Conservation (phyloP, 179 eudicot genomes). For the Actinidia polygama region DNA sequence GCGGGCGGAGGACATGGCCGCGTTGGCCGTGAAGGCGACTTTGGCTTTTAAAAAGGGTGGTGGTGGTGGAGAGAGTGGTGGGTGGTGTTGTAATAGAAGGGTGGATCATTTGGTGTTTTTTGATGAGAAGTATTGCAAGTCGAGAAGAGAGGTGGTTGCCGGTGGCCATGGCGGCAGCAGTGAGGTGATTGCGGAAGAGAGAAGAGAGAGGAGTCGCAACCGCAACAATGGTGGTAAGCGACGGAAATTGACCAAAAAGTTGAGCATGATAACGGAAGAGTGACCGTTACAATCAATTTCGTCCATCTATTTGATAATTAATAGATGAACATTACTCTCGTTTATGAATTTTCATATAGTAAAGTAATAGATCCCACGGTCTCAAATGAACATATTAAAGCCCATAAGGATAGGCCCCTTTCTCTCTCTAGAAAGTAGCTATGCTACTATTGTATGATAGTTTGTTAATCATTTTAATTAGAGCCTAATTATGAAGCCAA, state of each 20-base stretch:
- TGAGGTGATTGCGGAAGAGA: neutral
- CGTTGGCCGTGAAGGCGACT: slow-evolving; percentile 48
- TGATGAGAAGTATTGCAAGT: neutral
- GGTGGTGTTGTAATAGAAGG: neutral
- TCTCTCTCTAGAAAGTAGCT: neutral
- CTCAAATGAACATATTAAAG: no score
- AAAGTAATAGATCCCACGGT: no score
- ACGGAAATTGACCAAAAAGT: neutral
- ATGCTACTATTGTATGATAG: neutral
- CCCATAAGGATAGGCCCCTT: neutral
- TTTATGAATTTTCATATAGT: no score
- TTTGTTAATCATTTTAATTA: neutral
- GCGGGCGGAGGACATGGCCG: slow-evolving; percentile 37
- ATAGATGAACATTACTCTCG: no score
- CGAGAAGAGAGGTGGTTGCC: neutral
- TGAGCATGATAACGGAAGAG: slow-evolving; percentile 23
- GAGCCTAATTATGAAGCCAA: neutral
- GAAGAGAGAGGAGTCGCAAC: neutral
- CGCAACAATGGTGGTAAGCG: neutral
- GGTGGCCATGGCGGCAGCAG: neutral
- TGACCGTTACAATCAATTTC: neutral
- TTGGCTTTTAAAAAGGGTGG: neutral
- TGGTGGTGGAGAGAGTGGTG: neutral
- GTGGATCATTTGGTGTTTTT: neutral
- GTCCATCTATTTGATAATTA: no score